Evolutionary conservation across 306 rosid genomes (phyloP).

Genomic region (Herpetospermum pedunculosum): DNA sequence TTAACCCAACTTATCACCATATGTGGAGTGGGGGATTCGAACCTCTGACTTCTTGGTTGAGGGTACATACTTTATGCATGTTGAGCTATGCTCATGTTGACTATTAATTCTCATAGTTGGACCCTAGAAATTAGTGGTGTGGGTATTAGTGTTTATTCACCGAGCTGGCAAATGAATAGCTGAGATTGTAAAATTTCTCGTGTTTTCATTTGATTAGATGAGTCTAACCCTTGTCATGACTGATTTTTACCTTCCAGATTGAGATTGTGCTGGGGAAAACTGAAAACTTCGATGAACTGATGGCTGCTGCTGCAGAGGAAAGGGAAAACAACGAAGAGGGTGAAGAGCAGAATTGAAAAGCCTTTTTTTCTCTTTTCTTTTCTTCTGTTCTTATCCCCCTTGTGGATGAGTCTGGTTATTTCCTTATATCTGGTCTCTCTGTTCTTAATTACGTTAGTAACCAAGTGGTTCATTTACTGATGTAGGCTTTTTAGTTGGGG

Average conservation of each 20-base stretch:
- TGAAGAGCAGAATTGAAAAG: conserved; percentile 38
- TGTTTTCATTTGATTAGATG: neutral
- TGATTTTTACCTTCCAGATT: conserved; percentile 21
- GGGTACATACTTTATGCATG: too few relatives aligned
- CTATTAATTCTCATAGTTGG: neutral
- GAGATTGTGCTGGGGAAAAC: conserved; percentile 52
- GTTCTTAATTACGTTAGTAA: conserved; percentile 4
- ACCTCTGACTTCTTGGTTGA: too few relatives aligned
- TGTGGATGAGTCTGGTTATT: conserved; percentile 7
- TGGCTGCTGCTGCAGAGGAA: conserved; percentile 56
- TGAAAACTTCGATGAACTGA: conserved; percentile 44
- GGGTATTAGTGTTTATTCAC: neutral
- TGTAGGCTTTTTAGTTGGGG: conserved; percentile 9
- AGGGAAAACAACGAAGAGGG: conserved; percentile 26
- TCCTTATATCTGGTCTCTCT: conserved; percentile 10
- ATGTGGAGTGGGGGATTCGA: too few relatives aligned
- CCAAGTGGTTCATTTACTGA: neutral
- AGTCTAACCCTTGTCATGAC: neutral
- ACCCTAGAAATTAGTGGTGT: neutral
- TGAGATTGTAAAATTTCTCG: neutral
- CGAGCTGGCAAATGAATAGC: neutral
- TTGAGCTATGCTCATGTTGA: too few relatives aligned
- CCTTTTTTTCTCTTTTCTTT: neutral
- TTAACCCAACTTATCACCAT: neutral
- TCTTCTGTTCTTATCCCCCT: neutral